A percentile compares a stretch with the other conserved stretches of the same genome.
These are phyloP conservation scores for Solanum chiquidenum DNA, from an alignment of 257 asterid species.

Conservation along the genomic window DNA sequence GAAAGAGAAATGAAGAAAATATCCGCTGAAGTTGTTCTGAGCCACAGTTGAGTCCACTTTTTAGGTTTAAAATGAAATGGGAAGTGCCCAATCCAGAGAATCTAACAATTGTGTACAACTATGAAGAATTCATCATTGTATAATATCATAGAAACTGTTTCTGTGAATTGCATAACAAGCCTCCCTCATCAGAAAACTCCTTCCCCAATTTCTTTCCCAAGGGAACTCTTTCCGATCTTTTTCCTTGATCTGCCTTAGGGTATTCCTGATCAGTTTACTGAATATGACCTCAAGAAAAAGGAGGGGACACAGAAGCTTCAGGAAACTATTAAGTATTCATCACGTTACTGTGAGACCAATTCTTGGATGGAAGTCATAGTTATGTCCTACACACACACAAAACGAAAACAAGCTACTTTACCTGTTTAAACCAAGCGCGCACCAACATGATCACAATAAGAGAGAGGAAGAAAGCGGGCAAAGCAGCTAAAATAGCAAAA, in stretches of 20 bases:
- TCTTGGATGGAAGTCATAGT: neutral
- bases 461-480: slow-evolving; percentile 93
- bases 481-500: slow-evolving; percentile 97
- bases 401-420: slow-evolving; percentile 2
- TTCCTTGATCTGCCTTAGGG: neutral
- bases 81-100: neutral
- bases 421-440: slow-evolving; percentile 94
- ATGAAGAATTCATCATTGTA: neutral
- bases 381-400: neutral
- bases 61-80: neutral
- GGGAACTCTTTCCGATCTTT: neutral
- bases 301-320: neutral
- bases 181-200: neutral
- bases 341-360: neutral
- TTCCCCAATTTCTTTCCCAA: neutral
- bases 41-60: neutral
- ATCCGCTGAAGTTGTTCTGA: neutral
- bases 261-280: neutral
- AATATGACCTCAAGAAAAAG: neutral
- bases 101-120: neutral
- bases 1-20: neutral
- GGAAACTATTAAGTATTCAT: neutral
- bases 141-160: neutral
- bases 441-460: slow-evolving; percentile 66
- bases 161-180: neutral